Evolutionary conservation across 352 stramenopile genomes (phyloP).

Genomic region (Globisporangium irregulare): DNA sequence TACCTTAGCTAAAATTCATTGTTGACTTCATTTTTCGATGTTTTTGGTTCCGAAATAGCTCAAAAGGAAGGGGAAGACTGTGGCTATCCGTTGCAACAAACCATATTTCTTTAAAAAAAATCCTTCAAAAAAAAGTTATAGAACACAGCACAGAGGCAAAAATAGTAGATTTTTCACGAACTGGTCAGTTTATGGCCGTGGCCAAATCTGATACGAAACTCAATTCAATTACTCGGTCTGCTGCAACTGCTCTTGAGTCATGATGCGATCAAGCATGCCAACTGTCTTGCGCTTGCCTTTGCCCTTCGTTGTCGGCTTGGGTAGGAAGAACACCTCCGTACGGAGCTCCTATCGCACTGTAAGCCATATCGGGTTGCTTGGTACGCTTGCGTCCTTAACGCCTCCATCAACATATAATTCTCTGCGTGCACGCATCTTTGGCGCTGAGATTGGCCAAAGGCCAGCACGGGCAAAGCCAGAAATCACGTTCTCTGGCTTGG

Average conservation of each 20-base stretch:
- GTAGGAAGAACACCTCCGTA: constrained; percentile 5
- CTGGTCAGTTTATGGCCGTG: constrained; percentile 9
- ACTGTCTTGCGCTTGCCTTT: constrained; percentile 6
- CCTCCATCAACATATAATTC: neutral
- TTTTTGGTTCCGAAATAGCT: constrained; percentile 2
- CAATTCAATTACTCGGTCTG: constrained; percentile 8
- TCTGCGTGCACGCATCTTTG: neutral
- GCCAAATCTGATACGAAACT: constrained; percentile 2
- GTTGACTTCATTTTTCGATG: constrained; percentile 5
- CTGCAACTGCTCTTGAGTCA: constrained; percentile 13
- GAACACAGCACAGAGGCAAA: constrained; percentile 1
- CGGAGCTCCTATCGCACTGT: neutral
- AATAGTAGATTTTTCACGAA: constrained; percentile 3
- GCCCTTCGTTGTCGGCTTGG: neutral
- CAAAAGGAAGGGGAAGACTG: neutral
- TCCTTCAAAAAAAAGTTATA: neutral
- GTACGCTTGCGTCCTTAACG: neutral
- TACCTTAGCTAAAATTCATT: constrained; percentile 6
- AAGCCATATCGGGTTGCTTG: constrained; percentile 1
- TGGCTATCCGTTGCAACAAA: constrained; percentile 1
- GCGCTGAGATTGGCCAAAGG: neutral
- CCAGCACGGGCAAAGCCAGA: neutral
- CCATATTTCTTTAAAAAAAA: neutral
- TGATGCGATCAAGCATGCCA: neutral
- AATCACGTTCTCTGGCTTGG: neutral